Evolutionary conservation across 176 grass and related monocot species (phyloP).

Genomic region (Saccharum spontaneum): DNA sequence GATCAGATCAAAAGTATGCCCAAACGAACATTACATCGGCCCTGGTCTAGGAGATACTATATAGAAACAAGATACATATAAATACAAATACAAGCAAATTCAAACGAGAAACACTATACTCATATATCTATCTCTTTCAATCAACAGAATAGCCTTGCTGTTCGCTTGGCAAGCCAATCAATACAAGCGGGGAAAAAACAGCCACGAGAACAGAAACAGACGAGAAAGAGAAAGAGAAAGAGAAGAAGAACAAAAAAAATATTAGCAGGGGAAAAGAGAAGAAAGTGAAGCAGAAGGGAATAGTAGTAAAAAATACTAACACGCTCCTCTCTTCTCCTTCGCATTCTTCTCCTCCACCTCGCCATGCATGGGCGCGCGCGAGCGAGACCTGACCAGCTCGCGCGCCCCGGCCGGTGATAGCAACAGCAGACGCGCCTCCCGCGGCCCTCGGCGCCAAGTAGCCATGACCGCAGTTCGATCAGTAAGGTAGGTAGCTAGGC

Average conservation of each 20-base stretch:
- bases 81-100: not conserved
- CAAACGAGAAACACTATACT: constrained; percentile 38
- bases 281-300: constrained; percentile 68
- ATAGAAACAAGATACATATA: not conserved
- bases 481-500: not conserved
- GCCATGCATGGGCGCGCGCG: not conserved
- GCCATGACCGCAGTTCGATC: not conserved
- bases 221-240: not conserved
- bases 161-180: constrained; percentile 46
- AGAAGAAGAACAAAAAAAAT: not conserved
- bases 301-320: constrained; percentile 10
- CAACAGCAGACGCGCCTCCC: not conserved
- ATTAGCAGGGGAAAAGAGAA: constrained; percentile 32
- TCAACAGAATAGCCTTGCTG: constrained; percentile 52
- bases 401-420: not conserved
- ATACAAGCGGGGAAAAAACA: not conserved
- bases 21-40: not conserved
- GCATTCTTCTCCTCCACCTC: constrained; percentile 42
- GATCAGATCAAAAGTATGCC: no score
- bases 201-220: not conserved
- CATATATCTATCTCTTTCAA: constrained; percentile 58
- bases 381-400: not conserved
- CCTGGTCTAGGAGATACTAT: not conserved
- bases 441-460: no score
- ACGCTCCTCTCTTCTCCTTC: constrained; percentile 54